A percentile compares a stretch with the other conserved stretches of the same genome.
Evolutionary conservation across 2,329 filamentous ascomycete genomes (phyloP).

Genomic region (Claviceps digitariae): DNA sequence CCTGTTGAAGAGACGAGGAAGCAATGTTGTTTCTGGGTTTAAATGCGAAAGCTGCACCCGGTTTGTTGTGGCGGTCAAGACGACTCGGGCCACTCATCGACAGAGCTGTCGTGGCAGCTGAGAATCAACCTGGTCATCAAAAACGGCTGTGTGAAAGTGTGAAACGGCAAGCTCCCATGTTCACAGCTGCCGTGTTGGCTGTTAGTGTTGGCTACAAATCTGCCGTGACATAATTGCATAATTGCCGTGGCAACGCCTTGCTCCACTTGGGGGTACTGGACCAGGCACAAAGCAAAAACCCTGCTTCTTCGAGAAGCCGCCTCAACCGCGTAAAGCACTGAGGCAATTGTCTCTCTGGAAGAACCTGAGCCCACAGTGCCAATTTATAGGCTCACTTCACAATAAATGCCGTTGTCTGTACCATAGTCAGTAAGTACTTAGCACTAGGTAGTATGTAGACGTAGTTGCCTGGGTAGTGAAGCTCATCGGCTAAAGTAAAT

Average conservation of each 20-base stretch:
- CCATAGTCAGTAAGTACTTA: too few relatives aligned
- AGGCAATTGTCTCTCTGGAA: background rate
- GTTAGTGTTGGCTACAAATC: conserved; percentile 1
- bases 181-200: conserved; percentile 7
- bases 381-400: background rate
- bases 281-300: background rate
- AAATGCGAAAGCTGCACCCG: conserved; percentile 18
- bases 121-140: conserved; percentile 1
- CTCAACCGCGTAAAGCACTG: too few relatives aligned
- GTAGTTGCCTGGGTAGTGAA: too few relatives aligned
- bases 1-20: conserved; percentile 6
- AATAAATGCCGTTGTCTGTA: too few relatives aligned
- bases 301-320: too few relatives aligned
- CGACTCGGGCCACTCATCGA: conserved; percentile 9
- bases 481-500: too few relatives aligned
- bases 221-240: conserved; percentile 17
- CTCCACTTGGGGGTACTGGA: background rate
- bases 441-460: too few relatives aligned
- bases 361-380: background rate
- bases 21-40: conserved; percentile 18
- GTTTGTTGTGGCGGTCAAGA: conserved; percentile 13
- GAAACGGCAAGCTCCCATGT: conserved; percentile 5
- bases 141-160: background rate
- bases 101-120: background rate
- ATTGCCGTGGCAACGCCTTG: conserved; percentile 17